Evolutionary conservation across 768 basidiomycete genomes (phyloP), one percentile per base, ranked within the genome.

Genomic region (Strobilomyces echinocephalus): DNA sequence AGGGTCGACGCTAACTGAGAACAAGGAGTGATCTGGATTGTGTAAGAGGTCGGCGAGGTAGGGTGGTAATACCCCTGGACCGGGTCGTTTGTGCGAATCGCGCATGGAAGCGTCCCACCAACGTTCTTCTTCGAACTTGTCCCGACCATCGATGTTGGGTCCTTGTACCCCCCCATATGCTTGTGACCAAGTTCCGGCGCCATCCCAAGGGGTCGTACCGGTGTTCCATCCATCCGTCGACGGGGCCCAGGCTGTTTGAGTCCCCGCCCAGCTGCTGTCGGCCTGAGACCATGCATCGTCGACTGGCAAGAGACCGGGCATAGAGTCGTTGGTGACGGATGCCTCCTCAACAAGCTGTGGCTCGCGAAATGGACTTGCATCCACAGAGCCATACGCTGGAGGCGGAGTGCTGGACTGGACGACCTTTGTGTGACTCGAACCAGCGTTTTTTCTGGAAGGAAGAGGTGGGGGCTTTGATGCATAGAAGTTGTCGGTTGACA

Each of bases 1-100:
- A 2, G 64, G 47, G 46, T 62, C 65, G 24, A 71, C 74, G 55
- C 72, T 79, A 31, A 90, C 82, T 9, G 79, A 82, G 69, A 79
- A 88, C 26, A 91, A 69, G 8, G 81, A 79, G 65, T 91, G 88
- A 39, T 88, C 81, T 8, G 87, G 74, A 61, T 88, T 76, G 66
- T 91, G 88, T 21, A 91, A 70, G 48, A 76, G 69, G 43, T 88
- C 83, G 11, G 82, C 82, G 18, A 91, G 73, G 49, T 82, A 68
- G 3, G 88, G 83, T 0, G 89, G 80, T 20, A 91, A 73, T 41
- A 88, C 76, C 16, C 89, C 88, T 1, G 78, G 76, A 4, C 88
- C 88, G 0, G 89, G 89, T 21, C 88, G 82, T 40, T 69, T 64
- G 60, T 67, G 63, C 41, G 51, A 67, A 38, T 72, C 72, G 40